Percentiles rank a stretch among this genome's conserved stretches.
phyloP scores from a whole-genome alignment of 2,329 filamentous ascomycete species.

The Aspergillus sp. region DNA sequence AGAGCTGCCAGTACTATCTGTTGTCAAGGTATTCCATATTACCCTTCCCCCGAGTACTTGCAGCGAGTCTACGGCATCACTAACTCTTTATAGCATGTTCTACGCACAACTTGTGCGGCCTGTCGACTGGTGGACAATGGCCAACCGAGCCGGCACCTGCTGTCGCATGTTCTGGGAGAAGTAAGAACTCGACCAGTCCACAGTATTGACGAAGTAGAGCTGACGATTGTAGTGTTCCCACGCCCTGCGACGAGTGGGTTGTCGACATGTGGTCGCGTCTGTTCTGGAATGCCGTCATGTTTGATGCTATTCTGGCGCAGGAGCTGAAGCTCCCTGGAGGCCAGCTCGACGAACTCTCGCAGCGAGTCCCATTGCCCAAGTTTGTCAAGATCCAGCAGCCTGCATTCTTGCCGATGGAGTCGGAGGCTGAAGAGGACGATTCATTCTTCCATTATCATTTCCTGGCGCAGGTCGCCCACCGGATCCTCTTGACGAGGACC shows the following conservation, averaged over 20 bases:
- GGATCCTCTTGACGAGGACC: neutral
- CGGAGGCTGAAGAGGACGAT: neutral
- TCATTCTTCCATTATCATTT: neutral
- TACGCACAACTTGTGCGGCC: neutral
- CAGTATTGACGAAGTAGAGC: neutral
- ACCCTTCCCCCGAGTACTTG: too few species aligned
- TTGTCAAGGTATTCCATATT: neutral
- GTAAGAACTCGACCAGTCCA: neutral
- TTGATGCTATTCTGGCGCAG: neutral
- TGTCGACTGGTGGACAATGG: constrained; percentile 2
- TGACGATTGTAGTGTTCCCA: neutral
- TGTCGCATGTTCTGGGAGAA: neutral
- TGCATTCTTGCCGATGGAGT: neutral
- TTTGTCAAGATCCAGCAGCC: neutral
- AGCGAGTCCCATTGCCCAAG: neutral
- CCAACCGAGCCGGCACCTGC: neutral
- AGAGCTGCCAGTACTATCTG: constrained; percentile 1
- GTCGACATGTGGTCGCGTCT: neutral
- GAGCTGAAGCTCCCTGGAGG: neutral
- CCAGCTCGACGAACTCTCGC: neutral
- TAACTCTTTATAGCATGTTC: neutral
- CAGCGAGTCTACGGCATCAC: too few species aligned
- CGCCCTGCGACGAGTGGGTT: neutral
- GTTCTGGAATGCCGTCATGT: constrained; percentile 1
- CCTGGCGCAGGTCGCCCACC: neutral